These are phyloP conservation scores for Skeletonema potamos DNA, from an alignment of 108 stramenopile species.

Conservation along the genomic window DNA sequence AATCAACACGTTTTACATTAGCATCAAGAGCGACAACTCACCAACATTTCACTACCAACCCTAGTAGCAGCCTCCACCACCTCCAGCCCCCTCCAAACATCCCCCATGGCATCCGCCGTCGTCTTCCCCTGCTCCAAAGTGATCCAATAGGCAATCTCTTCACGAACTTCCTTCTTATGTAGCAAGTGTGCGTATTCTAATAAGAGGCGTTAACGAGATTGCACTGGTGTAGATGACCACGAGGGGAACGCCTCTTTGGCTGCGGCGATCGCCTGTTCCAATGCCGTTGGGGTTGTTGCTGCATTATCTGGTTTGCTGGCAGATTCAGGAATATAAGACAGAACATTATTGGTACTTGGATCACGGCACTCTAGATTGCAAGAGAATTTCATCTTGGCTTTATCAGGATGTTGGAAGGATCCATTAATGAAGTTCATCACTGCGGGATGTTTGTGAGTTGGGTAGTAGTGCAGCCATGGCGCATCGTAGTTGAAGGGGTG, in stretches of 20 bases:
- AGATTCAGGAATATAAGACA: slow-evolving; percentile 49
- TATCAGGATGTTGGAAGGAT: slow-evolving; percentile 33
- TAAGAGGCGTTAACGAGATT: slow-evolving; percentile 67
- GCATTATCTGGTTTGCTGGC: neutral
- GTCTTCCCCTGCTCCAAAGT: slow-evolving; percentile 82
- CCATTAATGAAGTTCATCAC: slow-evolving; percentile 61
- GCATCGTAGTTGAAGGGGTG: neutral
- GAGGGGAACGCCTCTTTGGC: slow-evolving; percentile 58
- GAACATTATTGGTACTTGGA: slow-evolving; percentile 61
- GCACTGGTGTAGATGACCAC: slow-evolving; percentile 70
- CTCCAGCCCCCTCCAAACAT: slow-evolving; percentile 95
- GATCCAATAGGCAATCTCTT: slow-evolving; percentile 70
- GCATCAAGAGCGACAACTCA: too few species aligned
- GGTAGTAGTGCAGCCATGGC: slow-evolving; percentile 10
- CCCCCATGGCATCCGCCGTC: slow-evolving; percentile 78
- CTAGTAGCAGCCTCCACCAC: slow-evolving; percentile 82
- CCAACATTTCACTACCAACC: slow-evolving; percentile 38
- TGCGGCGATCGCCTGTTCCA: slow-evolving; percentile 36
- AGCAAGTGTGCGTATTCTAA: slow-evolving; percentile 61
- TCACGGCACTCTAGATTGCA: slow-evolving; percentile 39
- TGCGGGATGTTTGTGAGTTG: neutral
- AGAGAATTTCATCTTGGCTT: neutral
- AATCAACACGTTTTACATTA: too few species aligned
- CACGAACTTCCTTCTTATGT: slow-evolving; percentile 44
- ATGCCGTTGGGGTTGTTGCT: slow-evolving; percentile 26